Base-by-base conservation (phyloP, 2,329 filamentous ascomycete genomes). In the Orbilia brochopaga region DNA sequence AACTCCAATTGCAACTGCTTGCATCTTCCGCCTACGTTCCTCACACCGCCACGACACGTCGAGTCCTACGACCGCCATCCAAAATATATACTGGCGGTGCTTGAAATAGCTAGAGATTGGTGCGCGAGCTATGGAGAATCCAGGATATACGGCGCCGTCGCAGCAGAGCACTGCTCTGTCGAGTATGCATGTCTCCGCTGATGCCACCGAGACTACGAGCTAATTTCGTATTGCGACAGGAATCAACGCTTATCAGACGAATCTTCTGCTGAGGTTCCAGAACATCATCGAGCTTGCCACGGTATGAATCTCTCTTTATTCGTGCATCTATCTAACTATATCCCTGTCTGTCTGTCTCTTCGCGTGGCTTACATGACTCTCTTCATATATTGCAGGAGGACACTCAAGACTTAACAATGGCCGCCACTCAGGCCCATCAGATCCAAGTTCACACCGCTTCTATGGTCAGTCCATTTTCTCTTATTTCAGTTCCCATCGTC, bases 401-500 rank as follows among this genome's bases (percentile, higher is more conserved):
- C 61, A 81, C 81, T 44, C 80, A 80, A 37, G 85, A 85, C 75
- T 81, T 85, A 70, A 83, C 83, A 21, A 81, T 82, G 15, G 85
- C 84, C 1, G 85, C 86, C 3, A 81, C 85, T 15, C 83, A 84
- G 73, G 83, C 84, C 17, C 84, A 85, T 69, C 82, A 86, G 69
- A 83, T 87, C 32, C 82, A 85, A 64, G 83, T 86, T 5, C 85
- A 87, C 75, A 85, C 84, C 2, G 82, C 84, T 10, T 83, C 84
- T 13, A 78, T 88, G 78, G 85, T 86, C 77, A 65, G 80, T 78
- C 23, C 8, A 23, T 21, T 56, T 27, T 15, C 19, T 40, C 11
- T 52, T 52, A n/a, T 51, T 55, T 32, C n/a, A n/a, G n/a, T n/a
- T n/a, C n/a, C n/a, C n/a, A n/a, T 8, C 46, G 30, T 53, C 19